A percentile compares a stretch with the other conserved stretches of the same genome.
These are phyloP conservation scores for Bretschneidera sinensis DNA, from an alignment of 345 rosid species.

Conservation along the genomic window DNA sequence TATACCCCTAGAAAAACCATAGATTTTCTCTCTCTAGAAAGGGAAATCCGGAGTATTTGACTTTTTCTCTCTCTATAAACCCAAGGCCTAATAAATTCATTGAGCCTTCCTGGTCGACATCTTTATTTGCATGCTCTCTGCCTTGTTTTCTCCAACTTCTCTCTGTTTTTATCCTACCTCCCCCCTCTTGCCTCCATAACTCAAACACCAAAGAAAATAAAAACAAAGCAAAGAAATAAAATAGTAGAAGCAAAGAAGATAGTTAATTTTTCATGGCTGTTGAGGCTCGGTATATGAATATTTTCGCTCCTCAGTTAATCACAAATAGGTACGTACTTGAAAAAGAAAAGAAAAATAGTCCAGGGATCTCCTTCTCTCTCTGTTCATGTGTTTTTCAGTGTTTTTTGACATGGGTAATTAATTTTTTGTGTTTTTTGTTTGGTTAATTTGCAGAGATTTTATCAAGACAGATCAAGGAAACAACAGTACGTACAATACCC, in stretches of 20 bases:
- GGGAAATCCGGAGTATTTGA: slow-evolving; percentile 25
- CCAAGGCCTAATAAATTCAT: slow-evolving; percentile 28
- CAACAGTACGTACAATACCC: slow-evolving; percentile 25
- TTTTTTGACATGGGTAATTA: background rate
- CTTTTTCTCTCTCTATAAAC: slow-evolving; percentile 33
- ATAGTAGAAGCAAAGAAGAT: background rate
- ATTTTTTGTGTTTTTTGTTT: background rate
- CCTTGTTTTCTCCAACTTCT: slow-evolving; percentile 23
- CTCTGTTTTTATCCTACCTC: slow-evolving; percentile 18
- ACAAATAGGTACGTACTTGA: slow-evolving; percentile 33
- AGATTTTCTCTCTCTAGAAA: slow-evolving; percentile 23
- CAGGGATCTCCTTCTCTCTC: background rate
- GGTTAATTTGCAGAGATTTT: slow-evolving; percentile 37
- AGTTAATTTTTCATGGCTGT: slow-evolving; percentile 41
- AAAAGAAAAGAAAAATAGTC: no score
- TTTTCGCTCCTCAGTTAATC: slow-evolving; percentile 38
- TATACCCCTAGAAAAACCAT: slow-evolving; percentile 1
- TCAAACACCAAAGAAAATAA: background rate
- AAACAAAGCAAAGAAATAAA: slow-evolving; percentile 5
- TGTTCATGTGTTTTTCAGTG: background rate
- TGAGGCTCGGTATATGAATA: slow-evolving; percentile 42
- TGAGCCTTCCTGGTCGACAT: no score
- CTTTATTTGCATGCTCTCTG: slow-evolving; percentile 18
- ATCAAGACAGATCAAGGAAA: slow-evolving; percentile 34
- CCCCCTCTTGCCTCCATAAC: slow-evolving; percentile 2